Evolutionary conservation across 2,329 filamentous ascomycete genomes (phyloP).

Genomic region (Lithohypha guttulata): DNA sequence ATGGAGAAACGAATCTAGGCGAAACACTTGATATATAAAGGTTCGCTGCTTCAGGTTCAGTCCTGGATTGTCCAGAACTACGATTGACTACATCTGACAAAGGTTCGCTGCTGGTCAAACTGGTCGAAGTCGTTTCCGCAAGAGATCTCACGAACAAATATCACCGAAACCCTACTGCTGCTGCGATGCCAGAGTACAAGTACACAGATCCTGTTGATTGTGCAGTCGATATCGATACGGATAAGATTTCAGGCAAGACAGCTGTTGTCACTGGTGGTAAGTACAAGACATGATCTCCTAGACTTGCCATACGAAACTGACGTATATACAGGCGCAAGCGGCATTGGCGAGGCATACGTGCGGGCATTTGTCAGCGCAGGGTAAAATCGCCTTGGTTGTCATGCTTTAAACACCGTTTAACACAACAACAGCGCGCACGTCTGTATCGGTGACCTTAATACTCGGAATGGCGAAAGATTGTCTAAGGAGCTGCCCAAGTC

Average conservation of each 20-base stretch:
- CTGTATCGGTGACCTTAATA: slow-evolving; percentile 26
- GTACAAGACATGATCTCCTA: not conserved
- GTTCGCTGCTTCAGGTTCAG: no score
- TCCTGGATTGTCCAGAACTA: no score
- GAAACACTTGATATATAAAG: no score
- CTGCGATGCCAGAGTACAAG: no score
- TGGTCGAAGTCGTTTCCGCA: no score
- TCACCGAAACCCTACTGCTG: no score
- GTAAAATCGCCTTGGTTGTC: slow-evolving; percentile 2
- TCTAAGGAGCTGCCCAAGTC: not conserved
- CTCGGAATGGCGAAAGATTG: no score
- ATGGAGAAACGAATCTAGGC: no score
- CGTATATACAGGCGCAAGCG: slow-evolving; percentile 8
- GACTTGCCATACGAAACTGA: not conserved
- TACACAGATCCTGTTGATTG: slow-evolving; percentile 7
- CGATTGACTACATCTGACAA: no score
- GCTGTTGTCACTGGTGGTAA: slow-evolving; percentile 9
- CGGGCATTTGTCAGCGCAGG: slow-evolving; percentile 7
- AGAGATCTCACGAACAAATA: no score
- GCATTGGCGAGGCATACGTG: slow-evolving; percentile 9
- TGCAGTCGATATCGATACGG: not conserved
- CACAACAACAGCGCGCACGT: slow-evolving; percentile 16
- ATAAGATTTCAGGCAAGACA: slow-evolving; percentile 7
- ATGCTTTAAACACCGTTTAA: slow-evolving; percentile 4
- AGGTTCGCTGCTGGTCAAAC: no score